Evolutionary conservation across 2,329 filamentous ascomycete species (phyloP).

Genomic region (Macrophomina phaseolina): DNA sequence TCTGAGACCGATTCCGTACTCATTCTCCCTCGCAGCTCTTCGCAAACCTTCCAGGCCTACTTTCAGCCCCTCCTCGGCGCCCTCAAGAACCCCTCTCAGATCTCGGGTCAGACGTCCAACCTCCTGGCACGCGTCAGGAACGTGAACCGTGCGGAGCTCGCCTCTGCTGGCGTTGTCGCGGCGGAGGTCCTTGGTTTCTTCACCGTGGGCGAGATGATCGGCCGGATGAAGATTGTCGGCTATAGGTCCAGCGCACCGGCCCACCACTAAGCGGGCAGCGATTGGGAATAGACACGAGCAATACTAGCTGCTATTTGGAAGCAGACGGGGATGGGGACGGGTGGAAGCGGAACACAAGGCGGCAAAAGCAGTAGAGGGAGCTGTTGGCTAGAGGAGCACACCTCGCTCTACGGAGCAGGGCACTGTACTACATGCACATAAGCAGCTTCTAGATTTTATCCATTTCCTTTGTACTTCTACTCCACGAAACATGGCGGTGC

Average conservation of each 20-base stretch:
- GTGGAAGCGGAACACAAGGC: slow-evolving; percentile 10
- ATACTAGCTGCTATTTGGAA: slow-evolving; percentile 1
- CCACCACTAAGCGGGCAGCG: slow-evolving; percentile 37
- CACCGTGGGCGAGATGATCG: slow-evolving; percentile 96
- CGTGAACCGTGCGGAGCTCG: slow-evolving; percentile 73
- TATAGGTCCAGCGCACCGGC: slow-evolving; percentile 61
- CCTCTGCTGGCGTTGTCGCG: slow-evolving; percentile 74
- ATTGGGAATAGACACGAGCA: slow-evolving; percentile 12
- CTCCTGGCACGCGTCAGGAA: slow-evolving; percentile 68
- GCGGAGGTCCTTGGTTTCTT: slow-evolving; percentile 97
- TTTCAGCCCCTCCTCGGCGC: slow-evolving; percentile 76
- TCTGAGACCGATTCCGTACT: slow-evolving; percentile 6
- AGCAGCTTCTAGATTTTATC: slow-evolving; percentile 46
- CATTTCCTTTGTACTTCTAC: slow-evolving; percentile 35
- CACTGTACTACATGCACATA: slow-evolving; percentile 49
- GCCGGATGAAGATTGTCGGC: slow-evolving; percentile 91
- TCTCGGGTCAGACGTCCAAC: slow-evolving; percentile 57
- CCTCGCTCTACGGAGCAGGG: slow-evolving; percentile 29
- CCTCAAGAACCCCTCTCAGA: slow-evolving; percentile 69
- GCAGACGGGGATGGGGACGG: slow-evolving; percentile 23
- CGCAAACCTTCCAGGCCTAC: slow-evolving; percentile 85
- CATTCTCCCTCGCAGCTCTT: slow-evolving; percentile 60
- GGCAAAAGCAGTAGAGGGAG: slow-evolving; percentile 27
- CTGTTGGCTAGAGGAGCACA: slow-evolving; percentile 25
- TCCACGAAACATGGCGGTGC: slow-evolving; percentile 30